These are phyloP conservation scores for Eucalyptus fibrosa DNA, from an alignment of 345 rosid genomes.

Conservation along the genomic window DNA sequence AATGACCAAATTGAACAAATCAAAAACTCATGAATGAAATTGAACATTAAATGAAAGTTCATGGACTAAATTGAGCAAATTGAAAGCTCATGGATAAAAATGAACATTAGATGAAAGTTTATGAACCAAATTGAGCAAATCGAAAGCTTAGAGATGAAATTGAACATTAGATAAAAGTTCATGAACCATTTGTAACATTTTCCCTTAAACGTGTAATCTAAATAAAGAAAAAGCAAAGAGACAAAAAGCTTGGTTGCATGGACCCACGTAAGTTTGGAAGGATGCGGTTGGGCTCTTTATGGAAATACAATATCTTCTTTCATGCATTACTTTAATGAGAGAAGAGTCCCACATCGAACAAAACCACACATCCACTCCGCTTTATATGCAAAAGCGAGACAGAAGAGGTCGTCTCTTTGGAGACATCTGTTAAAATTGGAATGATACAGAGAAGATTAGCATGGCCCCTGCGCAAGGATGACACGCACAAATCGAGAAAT, in stretches of 20 bases:
- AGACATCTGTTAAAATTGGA: neutral
- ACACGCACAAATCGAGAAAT: neutral
- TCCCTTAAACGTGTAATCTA: neutral
- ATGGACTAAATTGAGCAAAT: no score
- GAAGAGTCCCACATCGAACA: neutral
- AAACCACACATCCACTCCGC: accelerated
- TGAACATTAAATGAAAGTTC: no score
- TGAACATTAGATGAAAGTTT: no score
- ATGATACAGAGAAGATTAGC: neutral
- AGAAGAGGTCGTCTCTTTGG: accelerated
- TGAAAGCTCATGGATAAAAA: no score
- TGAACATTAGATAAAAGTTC: no score
- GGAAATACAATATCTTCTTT: neutral
- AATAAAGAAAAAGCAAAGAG: neutral
- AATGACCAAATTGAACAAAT: no score
- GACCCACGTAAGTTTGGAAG: neutral
- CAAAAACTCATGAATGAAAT: accelerated
- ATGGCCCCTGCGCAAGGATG: neutral
- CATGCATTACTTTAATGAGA: neutral
- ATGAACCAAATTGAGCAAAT: no score
- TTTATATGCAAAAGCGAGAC: neutral
- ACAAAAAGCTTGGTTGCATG: neutral
- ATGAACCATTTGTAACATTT: no score
- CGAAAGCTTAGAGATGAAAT: no score
- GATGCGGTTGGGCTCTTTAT: neutral